phyloP scores from a whole-genome alignment of 2,329 filamentous ascomycete species.

The Thielaviopsis musarum region DNA sequence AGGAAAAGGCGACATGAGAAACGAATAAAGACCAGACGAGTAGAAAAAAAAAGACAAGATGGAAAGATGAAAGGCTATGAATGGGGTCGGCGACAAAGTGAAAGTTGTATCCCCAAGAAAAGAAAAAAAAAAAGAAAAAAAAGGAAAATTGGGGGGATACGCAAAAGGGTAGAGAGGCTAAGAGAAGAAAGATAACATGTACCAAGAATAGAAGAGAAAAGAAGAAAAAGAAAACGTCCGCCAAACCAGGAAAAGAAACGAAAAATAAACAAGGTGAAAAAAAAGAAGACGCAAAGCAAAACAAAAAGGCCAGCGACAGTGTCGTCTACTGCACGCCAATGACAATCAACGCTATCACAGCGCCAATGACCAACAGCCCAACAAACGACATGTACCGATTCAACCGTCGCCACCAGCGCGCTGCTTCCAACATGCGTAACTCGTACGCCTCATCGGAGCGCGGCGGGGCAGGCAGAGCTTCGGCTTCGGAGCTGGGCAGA shows the following conservation, averaged over 20 bases:
- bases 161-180: neutral
- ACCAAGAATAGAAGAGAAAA: neutral
- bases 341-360: constrained; percentile 33
- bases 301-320: constrained; percentile 10
- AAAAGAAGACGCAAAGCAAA: neutral
- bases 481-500: neutral
- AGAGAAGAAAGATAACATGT: neutral
- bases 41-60: neutral
- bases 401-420: constrained; percentile 42
- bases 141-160: neutral
- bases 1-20: constrained; percentile 11
- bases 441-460: constrained; percentile 5
- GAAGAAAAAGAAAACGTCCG: neutral
- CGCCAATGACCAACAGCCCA: constrained; percentile 36
- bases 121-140: neutral
- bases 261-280: neutral
- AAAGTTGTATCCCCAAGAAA: no score
- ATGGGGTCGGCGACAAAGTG: no score
- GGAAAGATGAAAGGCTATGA: constrained; percentile 4
- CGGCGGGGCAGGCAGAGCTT: constrained; percentile 3
- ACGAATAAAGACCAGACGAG: constrained; percentile 6
- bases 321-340: constrained; percentile 26
- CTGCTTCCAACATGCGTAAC: constrained; percentile 24
- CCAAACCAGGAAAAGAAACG: neutral
- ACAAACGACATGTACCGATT: constrained; percentile 42